Evolutionary conservation across 169 alveolate genomes (phyloP).

Genomic region (Babesia bovis): DNA sequence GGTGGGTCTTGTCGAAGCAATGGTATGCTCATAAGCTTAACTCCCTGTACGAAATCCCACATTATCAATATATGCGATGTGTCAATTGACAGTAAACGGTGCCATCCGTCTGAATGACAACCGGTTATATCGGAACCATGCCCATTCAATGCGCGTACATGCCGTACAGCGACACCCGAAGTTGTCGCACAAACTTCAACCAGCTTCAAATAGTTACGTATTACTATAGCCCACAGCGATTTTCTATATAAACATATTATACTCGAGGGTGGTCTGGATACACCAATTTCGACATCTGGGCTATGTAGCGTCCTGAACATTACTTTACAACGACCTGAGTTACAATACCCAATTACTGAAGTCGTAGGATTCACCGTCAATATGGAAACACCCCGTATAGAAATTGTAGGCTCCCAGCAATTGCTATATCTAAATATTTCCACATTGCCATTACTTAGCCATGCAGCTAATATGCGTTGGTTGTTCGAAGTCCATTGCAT

Average conservation of each 20-base stretch:
- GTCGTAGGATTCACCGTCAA: not conserved
- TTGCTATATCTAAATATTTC: not conserved
- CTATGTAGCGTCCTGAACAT: not conserved
- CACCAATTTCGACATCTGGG: slow-evolving; percentile 14
- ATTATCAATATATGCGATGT: slow-evolving; percentile 13
- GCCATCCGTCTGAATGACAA: slow-evolving; percentile 63
- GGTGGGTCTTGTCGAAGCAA: slow-evolving; percentile 1
- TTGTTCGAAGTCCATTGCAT: not conserved
- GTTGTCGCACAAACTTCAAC: not conserved
- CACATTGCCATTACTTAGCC: not conserved
- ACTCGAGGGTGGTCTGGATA: slow-evolving; percentile 51
- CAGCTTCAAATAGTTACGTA: slow-evolving; percentile 54
- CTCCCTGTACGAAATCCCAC: slow-evolving; percentile 61
- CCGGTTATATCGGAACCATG: slow-evolving; percentile 32
- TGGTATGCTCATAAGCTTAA: slow-evolving; percentile 38
- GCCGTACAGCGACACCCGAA: not conserved
- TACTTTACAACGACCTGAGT: slow-evolving; percentile 5
- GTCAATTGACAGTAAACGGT: slow-evolving; percentile 38
- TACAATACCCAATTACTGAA: slow-evolving; percentile 5
- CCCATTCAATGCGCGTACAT: slow-evolving; percentile 46
- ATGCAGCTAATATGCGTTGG: not conserved
- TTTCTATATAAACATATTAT: slow-evolving; percentile 31
- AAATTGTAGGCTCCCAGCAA: not conserved
- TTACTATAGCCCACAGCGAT: slow-evolving; percentile 60
- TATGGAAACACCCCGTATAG: not conserved